These are phyloP conservation scores for Lophium mytilinum DNA, from an alignment of 495 filamentous ascomycete species.

Conservation along the genomic window DNA sequence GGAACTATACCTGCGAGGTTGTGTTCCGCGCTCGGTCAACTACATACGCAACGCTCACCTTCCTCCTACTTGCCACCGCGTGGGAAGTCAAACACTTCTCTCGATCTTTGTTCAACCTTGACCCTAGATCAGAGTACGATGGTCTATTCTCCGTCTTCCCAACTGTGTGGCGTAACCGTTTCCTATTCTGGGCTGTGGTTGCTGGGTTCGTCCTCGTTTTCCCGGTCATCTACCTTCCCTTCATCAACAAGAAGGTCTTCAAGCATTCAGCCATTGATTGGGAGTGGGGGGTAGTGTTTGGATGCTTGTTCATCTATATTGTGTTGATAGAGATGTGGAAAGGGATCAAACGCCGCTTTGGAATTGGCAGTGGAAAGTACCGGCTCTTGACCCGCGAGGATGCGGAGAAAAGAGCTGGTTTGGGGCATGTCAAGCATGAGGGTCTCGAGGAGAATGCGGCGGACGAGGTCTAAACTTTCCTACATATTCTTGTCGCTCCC, in stretches of 20 bases:
- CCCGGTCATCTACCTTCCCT: conserved; percentile 29
- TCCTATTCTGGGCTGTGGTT: conserved; percentile 30
- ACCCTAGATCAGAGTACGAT: conserved; percentile 34
- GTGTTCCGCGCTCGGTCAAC: conserved; percentile 70
- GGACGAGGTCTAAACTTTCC: too few relatives aligned
- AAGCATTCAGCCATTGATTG: conserved; percentile 24
- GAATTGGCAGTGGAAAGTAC: conserved; percentile 21
- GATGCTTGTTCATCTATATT: conserved; percentile 21
- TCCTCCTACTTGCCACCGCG: conserved; percentile 59
- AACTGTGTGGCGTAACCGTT: conserved; percentile 27
- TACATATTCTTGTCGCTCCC: too few relatives aligned
- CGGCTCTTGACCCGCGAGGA: conserved; percentile 9
- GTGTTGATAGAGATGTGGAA: conserved; percentile 30
- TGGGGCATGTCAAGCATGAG: background rate
- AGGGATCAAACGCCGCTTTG: conserved; percentile 24
- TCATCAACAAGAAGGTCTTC: conserved; percentile 30
- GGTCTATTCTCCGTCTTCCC: conserved; percentile 14
- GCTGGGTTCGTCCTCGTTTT: conserved; percentile 27
- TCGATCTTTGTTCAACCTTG: conserved; percentile 59
- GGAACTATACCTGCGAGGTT: conserved; percentile 45
- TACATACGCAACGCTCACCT: conserved; percentile 65
- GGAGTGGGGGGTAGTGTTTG: conserved; percentile 30
- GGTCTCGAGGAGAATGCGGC: too few relatives aligned
- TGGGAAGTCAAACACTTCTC: conserved; percentile 71
- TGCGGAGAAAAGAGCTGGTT: conserved; percentile 21